Evolutionary conservation across 2,329 filamentous ascomycete genomes (phyloP), one percentile per base, ranked within the genome.

Genomic region (Fusarium penzigii): DNA sequence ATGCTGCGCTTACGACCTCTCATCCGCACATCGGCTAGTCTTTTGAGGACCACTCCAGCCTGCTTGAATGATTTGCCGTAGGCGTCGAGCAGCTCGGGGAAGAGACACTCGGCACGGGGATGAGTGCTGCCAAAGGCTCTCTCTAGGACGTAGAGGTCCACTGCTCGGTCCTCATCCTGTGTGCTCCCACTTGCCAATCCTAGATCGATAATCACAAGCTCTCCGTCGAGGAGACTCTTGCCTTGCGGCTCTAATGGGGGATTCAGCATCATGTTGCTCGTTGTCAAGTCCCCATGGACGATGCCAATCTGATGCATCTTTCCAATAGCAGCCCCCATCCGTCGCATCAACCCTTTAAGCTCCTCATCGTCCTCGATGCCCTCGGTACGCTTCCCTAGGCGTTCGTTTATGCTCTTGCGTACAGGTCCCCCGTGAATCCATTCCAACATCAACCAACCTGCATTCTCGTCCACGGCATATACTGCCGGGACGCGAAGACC

Each of bases 1-100:
- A 99, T 99, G 70, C 92, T 97, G 72, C 91, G 88, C 83, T 99
- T 99, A 69, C 94, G 81, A 4, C 94, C 94, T 70, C 94, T 86
- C 86, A 96, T 85, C 68, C 94, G 84, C 43, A 99, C 94, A 59
- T 96, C 93, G 69, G 96, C 92, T 56, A 99, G 73, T 70, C 87
- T 89, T 75, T 84, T 90, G 68, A 99, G 72, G 17, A 92, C 90
- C 17, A 83, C 76, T 51, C 77, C 81, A 0, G 89, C 88, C 14
- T 89, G 89, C 74, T 90, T 92, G 67, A 89, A 93, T 34, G 82
- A 84, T 59, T 82, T 79, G 46, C 76, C 81, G 74, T 99, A 99
- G 3, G 84, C 87, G 50, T 81, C 77, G 17, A 97, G 74, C 17
- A 97, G 79, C 64, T 89, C 83, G 32, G 78, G 74, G 62, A 95